Conservation (phyloP, 176 grass and related monocot genomes). For the Musa itinerans region DNA sequence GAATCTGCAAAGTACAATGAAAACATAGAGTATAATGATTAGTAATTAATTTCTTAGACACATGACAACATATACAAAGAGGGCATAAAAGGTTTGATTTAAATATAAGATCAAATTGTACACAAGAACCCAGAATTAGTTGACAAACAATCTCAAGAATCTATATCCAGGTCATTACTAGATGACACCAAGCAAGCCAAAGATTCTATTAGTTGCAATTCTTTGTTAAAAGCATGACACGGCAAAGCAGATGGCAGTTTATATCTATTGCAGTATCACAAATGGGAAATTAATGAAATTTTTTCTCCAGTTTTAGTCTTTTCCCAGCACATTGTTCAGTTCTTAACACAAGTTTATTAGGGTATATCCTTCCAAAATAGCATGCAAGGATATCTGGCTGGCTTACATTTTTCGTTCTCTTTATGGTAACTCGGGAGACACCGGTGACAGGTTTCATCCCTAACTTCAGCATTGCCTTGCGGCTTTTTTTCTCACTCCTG, state of each 20-base stretch:
- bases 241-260: neutral
- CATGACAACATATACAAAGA: neutral
- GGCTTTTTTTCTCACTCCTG: constrained; percentile 14
- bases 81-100: neutral
- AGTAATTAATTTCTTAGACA: neutral
- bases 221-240: neutral
- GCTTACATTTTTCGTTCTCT: constrained; percentile 14
- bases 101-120: neutral
- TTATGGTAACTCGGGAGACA: constrained; percentile 13
- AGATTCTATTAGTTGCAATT: no score
- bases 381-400: neutral
- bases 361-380: neutral
- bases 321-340: no score
- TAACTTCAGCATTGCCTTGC: constrained; percentile 8
- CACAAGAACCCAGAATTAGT: neutral
- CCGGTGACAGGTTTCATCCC: constrained; percentile 8
- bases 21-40: neutral
- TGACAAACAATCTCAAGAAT: neutral
- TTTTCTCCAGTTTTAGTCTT: no score
- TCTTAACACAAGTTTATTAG: neutral
- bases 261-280: neutral
- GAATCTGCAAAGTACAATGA: neutral
- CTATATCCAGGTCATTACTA: neutral
- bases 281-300: no score
- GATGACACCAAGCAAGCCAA: no score